phyloP scores from a whole-genome alignment of 805 yeast genomes.

The Starmera quercuum region DNA sequence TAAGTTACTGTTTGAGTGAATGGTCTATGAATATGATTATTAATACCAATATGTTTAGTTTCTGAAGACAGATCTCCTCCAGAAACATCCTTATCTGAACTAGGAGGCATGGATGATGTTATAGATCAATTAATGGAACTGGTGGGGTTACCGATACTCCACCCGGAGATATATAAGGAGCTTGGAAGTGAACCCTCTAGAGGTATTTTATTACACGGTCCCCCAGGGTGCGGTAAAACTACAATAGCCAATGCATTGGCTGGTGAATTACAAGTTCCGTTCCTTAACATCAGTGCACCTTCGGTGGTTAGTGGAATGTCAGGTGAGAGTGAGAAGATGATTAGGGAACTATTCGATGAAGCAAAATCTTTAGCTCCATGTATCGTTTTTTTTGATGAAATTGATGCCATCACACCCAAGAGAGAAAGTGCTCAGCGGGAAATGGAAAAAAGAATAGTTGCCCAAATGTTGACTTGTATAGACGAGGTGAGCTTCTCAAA shows the following conservation, averaged over 20 bases:
- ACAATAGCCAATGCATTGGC: constrained; percentile 95
- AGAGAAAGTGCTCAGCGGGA: constrained; percentile 97
- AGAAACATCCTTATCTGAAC: constrained; percentile 51
- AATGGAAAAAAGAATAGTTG: constrained; percentile 96
- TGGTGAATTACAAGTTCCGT: constrained; percentile 90
- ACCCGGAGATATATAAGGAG: constrained; percentile 82
- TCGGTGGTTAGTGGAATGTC: constrained; percentile 97
- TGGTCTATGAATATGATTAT: constrained; percentile 12
- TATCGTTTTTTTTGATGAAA: constrained; percentile 88
- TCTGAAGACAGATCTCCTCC: constrained; percentile 67
- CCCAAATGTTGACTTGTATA: constrained; percentile 89
- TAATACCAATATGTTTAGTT: constrained; percentile 7
- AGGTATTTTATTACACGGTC: constrained; percentile 92
- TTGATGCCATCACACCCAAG: constrained; percentile 96
- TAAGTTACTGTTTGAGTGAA: constrained; percentile 6
- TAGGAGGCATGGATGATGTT: constrained; percentile 89
- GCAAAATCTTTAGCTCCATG: constrained; percentile 90
- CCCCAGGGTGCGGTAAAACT: constrained; percentile 99
- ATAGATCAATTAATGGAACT: constrained; percentile 82
- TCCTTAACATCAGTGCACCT: constrained; percentile 87
- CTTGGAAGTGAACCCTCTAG: constrained; percentile 95
- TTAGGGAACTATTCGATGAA: constrained; percentile 89
- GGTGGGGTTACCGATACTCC: constrained; percentile 85
- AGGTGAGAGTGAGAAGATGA: constrained; percentile 95
- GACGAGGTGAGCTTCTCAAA: constrained; percentile 85